Base-by-base conservation (phyloP, 768 basidiomycete genomes). In the Leccinum incarnatum region DNA sequence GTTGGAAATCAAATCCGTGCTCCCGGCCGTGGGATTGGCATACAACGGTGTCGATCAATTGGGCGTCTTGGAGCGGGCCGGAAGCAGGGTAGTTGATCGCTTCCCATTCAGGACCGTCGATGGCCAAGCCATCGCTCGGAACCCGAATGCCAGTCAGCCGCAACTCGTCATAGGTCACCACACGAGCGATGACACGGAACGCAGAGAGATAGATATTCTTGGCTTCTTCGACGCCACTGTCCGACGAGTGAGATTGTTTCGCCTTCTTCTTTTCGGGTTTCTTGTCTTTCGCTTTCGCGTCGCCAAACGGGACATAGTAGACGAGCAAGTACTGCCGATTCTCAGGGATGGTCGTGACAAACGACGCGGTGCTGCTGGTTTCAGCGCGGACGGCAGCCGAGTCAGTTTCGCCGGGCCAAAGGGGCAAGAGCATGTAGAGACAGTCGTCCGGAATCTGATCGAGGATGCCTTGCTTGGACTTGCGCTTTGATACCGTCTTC, bases 351-450 rank as follows among this genome's bases (percentile, higher is more conserved):
- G 42, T 68, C 1, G 81, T 78, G 37, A 83, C 73, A 27, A 69
- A 48, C 12, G 81, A 76, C 32, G 73, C 64, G 4, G 69, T 48
- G 67, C 64, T 64, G 52, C 62, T 67, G 10, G 59, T 58, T 14
- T 69, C 66, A 14, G 56, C 12, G 8, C 50, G 68, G 67, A 57
- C 59, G 58, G 50, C 68, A 61, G 48, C 76, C 74, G 81, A 67
- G 69, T 89, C 89, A 1, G 83, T 89, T 63, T 89, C 87, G 17
- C 86, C 82, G 9, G 87, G 84, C 90, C 91, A 93, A n/a, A 93
- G 77, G 15, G 91, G 91, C 17, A 93, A 77, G 25, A 92, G 79
- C 91, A 93, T 93, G 69, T 87, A 91, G 53, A 92, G 76, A 23
- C 83, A 83, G 14, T 92, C 89, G 5, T 81, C 72, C 0, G 87